Percentiles rank a stretch among this genome's conserved stretches.
phyloP scores from a whole-genome alignment of 768 basidiomycete genomes.

The Crepidotus variabilis region DNA sequence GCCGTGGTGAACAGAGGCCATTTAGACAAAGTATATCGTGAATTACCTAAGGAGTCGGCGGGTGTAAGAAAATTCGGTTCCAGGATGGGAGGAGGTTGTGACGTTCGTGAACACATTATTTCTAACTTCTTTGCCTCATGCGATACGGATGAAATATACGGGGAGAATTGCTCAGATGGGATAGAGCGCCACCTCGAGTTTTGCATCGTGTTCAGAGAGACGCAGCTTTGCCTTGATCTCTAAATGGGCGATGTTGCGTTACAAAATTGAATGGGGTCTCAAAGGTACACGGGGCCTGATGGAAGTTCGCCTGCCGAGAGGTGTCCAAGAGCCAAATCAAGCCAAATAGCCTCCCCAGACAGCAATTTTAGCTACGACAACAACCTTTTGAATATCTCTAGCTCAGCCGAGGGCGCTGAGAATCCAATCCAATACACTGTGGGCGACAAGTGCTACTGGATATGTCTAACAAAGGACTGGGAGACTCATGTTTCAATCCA shows the following conservation, averaged over 20 bases:
- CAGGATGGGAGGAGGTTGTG: not conserved
- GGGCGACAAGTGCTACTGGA: not conserved
- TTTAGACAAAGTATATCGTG: not conserved
- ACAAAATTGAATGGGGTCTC: not conserved
- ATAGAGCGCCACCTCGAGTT: not conserved
- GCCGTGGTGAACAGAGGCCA: not conserved
- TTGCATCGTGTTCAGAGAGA: not conserved
- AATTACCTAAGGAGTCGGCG: not conserved
- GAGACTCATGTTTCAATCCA: not conserved
- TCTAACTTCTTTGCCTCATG: not conserved
- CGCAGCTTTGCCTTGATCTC: not conserved
- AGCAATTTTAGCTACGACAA: slow-evolving; percentile 4
- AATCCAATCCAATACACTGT: not conserved
- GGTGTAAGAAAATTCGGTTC: not conserved
- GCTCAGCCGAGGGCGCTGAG: not conserved
- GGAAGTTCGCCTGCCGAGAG: slow-evolving; percentile 12
- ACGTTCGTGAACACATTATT: not conserved
- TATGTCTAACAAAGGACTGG: not conserved
- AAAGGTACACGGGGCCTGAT: not conserved
- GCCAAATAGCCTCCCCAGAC: slow-evolving; percentile 16
- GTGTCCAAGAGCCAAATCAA: slow-evolving; percentile 10
- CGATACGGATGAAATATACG: not conserved
- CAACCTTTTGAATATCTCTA: not conserved
- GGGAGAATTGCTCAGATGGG: not conserved
- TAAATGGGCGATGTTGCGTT: not conserved